These are phyloP conservation scores for Exophiala dermatitidis DNA, from an alignment of 2,329 filamentous ascomycete species.

Conservation along the genomic window DNA sequence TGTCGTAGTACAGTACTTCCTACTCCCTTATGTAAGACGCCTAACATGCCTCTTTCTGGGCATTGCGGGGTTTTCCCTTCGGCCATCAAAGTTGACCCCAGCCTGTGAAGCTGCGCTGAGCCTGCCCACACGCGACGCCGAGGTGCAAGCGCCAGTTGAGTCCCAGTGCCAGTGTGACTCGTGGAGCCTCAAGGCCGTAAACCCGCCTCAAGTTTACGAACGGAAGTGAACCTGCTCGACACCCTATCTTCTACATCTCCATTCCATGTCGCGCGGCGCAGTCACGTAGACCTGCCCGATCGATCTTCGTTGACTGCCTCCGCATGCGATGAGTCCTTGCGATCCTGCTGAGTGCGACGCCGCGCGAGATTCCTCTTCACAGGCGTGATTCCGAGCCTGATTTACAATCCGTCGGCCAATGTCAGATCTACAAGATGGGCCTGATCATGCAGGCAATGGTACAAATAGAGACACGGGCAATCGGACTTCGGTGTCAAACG, in stretches of 20 bases:
- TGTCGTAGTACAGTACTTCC: too few relatives aligned
- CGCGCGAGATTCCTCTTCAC: conserved; percentile 7
- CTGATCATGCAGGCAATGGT: conserved; percentile 21
- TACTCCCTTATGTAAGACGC: too few relatives aligned
- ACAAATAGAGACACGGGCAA: conserved; percentile 17
- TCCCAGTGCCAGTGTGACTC: too few relatives aligned
- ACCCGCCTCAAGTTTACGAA: too few relatives aligned
- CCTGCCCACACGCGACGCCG: background rate
- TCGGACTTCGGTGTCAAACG: conserved; percentile 20
- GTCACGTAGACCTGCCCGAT: conserved; percentile 1
- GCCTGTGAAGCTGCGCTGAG: background rate
- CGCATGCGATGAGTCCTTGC: conserved; percentile 11
- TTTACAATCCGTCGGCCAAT: conserved; percentile 22
- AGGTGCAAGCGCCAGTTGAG: background rate
- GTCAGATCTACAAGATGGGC: conserved; percentile 26
- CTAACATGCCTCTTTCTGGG: too few relatives aligned
- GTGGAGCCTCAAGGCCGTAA: too few relatives aligned
- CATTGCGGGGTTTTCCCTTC: too few relatives aligned
- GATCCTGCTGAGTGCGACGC: conserved; percentile 13
- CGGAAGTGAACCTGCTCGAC: background rate
- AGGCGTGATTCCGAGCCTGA: conserved; percentile 7
- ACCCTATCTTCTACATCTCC: background rate
- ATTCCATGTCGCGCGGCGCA: background rate
- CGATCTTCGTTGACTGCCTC: background rate
- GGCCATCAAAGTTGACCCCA: background rate